phyloP scores from a whole-genome alignment of 2,329 filamentous ascomycete genomes.

The Botrytis tulipae region DNA sequence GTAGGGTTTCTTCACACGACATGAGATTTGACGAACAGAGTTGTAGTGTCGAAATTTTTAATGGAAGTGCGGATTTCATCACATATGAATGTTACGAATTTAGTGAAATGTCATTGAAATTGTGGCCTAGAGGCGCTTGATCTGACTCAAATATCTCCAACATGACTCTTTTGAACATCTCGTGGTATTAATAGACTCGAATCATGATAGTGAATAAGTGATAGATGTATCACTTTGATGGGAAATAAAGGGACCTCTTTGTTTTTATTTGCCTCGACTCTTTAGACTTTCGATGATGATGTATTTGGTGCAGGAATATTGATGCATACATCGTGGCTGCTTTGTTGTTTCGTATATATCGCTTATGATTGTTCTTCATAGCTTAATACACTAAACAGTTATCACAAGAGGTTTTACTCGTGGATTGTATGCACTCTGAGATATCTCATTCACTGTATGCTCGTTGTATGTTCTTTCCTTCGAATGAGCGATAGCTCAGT shows the following conservation, averaged over 20 bases:
- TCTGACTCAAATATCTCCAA: not conserved
- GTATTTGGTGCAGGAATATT: too few relatives aligned
- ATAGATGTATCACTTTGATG: too few relatives aligned
- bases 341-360: too few relatives aligned
- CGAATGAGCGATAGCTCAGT: accelerated
- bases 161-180: not conserved
- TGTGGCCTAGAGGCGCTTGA: not conserved
- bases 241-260: too few relatives aligned
- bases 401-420: not conserved
- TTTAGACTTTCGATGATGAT: too few relatives aligned
- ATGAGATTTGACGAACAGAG: not conserved
- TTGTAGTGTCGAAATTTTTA: accelerated
- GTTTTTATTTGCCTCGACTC: too few relatives aligned
- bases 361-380: not conserved
- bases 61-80: not conserved
- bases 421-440: not conserved
- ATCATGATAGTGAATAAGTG: not conserved
- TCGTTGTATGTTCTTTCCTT: not conserved
- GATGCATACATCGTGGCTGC: too few relatives aligned
- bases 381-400: not conserved
- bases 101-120: accelerated
- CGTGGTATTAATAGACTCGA: not conserved
- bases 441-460: not conserved
- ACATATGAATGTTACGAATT: not conserved
- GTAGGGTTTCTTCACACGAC: not conserved